Percentiles rank a stretch among this genome's conserved stretches.
Evolutionary conservation across 2,329 filamentous ascomycete genomes (phyloP).

Genomic region (Nannizziopsis barbatae): DNA sequence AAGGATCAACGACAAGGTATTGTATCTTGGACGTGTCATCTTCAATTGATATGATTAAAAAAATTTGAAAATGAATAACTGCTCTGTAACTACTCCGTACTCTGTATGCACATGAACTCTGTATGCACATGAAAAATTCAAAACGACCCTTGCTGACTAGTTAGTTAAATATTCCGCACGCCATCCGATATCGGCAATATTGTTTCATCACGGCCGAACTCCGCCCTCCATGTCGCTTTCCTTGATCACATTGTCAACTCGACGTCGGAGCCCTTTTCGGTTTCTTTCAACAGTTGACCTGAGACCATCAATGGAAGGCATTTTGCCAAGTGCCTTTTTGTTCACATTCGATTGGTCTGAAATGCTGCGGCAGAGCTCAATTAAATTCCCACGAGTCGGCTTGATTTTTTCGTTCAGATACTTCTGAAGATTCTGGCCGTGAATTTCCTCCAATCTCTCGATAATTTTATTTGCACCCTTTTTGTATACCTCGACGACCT

Average conservation of each 20-base stretch:
- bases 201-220: background rate
- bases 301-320: conserved; percentile 4
- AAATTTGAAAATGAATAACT: too few species aligned
- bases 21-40: too few species aligned
- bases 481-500: conserved; percentile 37
- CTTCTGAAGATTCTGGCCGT: conserved; percentile 29
- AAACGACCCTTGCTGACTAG: too few species aligned
- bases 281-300: conserved; percentile 1
- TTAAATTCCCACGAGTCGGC: conserved; percentile 22
- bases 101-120: too few species aligned
- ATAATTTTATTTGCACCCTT: conserved; percentile 36
- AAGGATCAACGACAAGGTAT: too few species aligned
- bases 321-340: conserved; percentile 11
- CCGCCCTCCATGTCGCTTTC: background rate
- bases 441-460: conserved; percentile 32
- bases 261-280: background rate
- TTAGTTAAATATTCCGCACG: too few species aligned
- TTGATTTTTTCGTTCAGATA: conserved; percentile 22
- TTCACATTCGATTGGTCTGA: conserved; percentile 22
- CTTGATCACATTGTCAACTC: background rate
- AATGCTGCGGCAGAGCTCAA: conserved; percentile 23
- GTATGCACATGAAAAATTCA: too few species aligned
- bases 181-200: conserved; percentile 7
- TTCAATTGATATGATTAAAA: too few species aligned
- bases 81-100: too few species aligned